Conservation (phyloP, 176 grass and related monocot species). For the Musa acuminata region DNA sequence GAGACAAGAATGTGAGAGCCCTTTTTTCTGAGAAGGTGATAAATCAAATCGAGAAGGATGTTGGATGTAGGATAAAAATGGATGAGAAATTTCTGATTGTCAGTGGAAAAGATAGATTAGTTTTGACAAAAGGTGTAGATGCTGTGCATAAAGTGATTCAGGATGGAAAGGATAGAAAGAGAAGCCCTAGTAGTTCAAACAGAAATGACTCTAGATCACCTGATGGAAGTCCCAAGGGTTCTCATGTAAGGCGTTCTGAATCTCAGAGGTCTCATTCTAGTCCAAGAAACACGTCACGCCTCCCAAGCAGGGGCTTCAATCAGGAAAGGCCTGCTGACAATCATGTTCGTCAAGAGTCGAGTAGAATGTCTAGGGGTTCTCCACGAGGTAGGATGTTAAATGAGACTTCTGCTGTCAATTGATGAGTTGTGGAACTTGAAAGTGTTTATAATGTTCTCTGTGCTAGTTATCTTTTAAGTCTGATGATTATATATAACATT, state of each 20-base stretch:
- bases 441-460: slow-evolving; percentile 21
- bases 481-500: slow-evolving; percentile 12
- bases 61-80: slow-evolving; percentile 90
- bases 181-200: slow-evolving; percentile 47
- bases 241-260: slow-evolving; percentile 44
- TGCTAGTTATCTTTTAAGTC: slow-evolving; percentile 32
- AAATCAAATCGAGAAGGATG: slow-evolving; percentile 76
- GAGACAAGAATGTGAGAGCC: slow-evolving; percentile 67
- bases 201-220: slow-evolving; percentile 45
- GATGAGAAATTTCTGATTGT: slow-evolving; percentile 96
- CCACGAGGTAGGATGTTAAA: slow-evolving; percentile 64
- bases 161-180: slow-evolving; percentile 54
- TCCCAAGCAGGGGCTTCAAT: slow-evolving; percentile 54
- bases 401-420: slow-evolving; percentile 29
- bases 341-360: slow-evolving; percentile 39
- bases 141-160: slow-evolving; percentile 83
- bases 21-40: slow-evolving; percentile 69
- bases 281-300: slow-evolving; percentile 38
- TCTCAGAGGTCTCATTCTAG: slow-evolving; percentile 53
- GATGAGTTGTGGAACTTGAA: slow-evolving; percentile 12
- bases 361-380: slow-evolving; percentile 57
- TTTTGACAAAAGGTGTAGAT: slow-evolving; percentile 82
- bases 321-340: slow-evolving; percentile 46
- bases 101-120: slow-evolving; percentile 73
- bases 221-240: slow-evolving; percentile 36